Evolutionary conservation across 2,329 filamentous ascomycete genomes (phyloP).

Genomic region (Alternaria consortialis): DNA sequence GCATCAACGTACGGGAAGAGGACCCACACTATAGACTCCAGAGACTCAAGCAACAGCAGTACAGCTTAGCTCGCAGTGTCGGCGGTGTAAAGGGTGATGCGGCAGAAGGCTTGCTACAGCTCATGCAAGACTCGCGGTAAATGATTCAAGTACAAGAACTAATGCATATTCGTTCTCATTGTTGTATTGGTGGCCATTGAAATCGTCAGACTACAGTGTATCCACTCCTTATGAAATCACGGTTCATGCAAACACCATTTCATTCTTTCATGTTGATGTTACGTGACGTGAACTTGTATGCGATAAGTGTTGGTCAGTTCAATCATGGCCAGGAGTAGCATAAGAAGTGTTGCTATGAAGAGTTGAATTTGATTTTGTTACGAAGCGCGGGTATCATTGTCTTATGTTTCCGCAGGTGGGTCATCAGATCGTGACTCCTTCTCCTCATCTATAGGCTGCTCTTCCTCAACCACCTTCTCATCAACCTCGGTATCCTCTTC

Average conservation of each 20-base stretch:
- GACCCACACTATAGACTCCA: slow-evolving; percentile 34
- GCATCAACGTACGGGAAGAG: slow-evolving; percentile 24
- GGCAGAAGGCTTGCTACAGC: slow-evolving; percentile 62
- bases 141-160: neutral
- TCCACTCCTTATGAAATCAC: neutral
- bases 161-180: neutral
- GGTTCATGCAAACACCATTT: neutral
- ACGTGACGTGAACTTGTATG: neutral
- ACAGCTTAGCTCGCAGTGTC: slow-evolving; percentile 48
- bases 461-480: neutral
- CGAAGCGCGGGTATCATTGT: neutral
- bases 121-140: slow-evolving; percentile 49
- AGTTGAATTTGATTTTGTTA: neutral
- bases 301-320: neutral
- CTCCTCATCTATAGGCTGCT: neutral
- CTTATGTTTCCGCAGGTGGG: neutral
- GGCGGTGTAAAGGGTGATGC: slow-evolving; percentile 61
- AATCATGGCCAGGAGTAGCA: neutral
- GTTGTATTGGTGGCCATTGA: neutral
- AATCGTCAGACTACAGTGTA: neutral
- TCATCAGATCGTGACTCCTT: neutral
- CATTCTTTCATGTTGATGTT: neutral
- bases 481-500: neutral
- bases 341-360: neutral
- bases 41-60: slow-evolving; percentile 39